Percentiles rank a stretch among this genome's conserved stretches.
Evolutionary conservation across 2,329 filamentous ascomycete genomes (phyloP).

Genomic region (Colletotrichum sp.): DNA sequence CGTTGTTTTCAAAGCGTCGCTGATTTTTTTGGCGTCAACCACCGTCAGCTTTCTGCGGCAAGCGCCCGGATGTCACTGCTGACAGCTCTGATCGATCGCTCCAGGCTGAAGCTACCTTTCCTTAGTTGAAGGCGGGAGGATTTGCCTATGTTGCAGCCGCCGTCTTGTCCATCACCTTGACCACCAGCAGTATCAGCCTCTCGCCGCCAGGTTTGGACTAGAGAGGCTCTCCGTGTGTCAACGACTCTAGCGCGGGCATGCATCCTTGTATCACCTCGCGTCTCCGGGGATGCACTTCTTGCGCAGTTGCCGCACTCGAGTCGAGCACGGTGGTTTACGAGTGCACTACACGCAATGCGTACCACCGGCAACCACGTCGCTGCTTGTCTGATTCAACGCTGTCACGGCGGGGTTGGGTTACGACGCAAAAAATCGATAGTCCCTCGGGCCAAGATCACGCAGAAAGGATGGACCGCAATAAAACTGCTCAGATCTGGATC

Average conservation of each 20-base stretch:
- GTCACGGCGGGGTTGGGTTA: neutral
- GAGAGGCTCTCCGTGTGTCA: neutral
- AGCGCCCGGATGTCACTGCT: neutral
- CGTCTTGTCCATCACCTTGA: neutral
- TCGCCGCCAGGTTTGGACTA: neutral
- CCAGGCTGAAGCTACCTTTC: neutral
- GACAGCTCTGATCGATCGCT: neutral
- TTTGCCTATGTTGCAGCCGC: neutral
- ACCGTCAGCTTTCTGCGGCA: constrained; percentile 3
- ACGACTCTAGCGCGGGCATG: neutral
- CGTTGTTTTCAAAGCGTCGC: constrained; percentile 1
- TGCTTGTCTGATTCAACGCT: neutral
- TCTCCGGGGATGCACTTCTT: constrained; percentile 1
- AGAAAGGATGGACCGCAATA: neutral
- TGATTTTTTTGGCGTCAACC: neutral
- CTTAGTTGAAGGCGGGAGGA: neutral
- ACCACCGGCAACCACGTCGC: neutral
- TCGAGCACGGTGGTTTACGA: neutral
- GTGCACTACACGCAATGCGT: neutral
- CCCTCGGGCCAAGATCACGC: neutral
- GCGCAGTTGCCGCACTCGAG: neutral
- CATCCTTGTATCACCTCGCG: neutral
- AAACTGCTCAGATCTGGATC: neutral
- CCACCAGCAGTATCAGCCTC: neutral
- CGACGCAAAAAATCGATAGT: constrained; percentile 5